Base-by-base conservation (phyloP, 495 filamentous ascomycete species). In the Daldinia bambusicola region DNA sequence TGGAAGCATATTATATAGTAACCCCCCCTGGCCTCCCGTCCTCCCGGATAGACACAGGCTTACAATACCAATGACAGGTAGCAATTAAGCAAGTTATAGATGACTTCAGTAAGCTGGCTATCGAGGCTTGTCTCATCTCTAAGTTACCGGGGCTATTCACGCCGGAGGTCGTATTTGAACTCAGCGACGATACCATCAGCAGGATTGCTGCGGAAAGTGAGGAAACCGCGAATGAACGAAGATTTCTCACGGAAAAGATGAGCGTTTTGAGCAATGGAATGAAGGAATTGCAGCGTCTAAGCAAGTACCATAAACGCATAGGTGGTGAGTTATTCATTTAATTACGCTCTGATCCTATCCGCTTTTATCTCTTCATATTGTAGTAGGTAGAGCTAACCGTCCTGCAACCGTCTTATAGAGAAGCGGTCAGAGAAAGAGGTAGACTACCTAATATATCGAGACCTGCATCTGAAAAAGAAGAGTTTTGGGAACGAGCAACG, bases 91-190 rank as follows among this genome's bases (percentile, higher is more conserved):
- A 74, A 0, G 85, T 88, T 65, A 70, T 85, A 4, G 83, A 89
- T 55, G 84, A 89, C 51, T 72, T 88, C 45, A 79, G 81, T n/a
- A 80, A 71, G 0, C 75, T 85, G 12, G 87, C 77, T 6, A 79
- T 86, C 22, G 85, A 88, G 40, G 83, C 82, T n/a, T 83, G 81
- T 51, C 78, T 88, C 16, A 76, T 88, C 16, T 62, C 68, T 8
- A 41, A 70, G 8, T 60, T 82, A 5, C 72, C 77, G 51, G 61
- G 63, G 20, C 63, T 82, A 52, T 79, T 79, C 60, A 75, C 74
- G 4, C 80, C 79, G 4, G 63, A 78, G 51, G 34, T 66, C 0
- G 77, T 84, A 14, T 74, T 48, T 26, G 55, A 67, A 0, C 55
- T 80, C 20, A 58, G 53, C 8, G 72, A 80, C 12, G 51, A 69